Evolutionary conservation across 2,329 filamentous ascomycete species (phyloP).

Genomic region (Phialocephala subalpina): DNA sequence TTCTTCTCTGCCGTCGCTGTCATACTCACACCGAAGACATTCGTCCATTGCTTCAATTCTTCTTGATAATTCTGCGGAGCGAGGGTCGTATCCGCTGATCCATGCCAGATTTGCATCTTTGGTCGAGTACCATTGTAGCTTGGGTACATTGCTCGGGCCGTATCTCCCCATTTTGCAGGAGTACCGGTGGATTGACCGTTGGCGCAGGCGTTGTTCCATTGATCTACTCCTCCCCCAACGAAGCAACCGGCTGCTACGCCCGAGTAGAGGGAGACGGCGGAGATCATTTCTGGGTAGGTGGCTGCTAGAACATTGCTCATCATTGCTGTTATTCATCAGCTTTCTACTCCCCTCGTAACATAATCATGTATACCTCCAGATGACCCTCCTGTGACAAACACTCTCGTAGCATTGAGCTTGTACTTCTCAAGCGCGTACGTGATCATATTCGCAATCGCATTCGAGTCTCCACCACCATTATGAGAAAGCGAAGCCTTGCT

Average conservation of each 20-base stretch:
- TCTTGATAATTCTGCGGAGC: constrained; percentile 51
- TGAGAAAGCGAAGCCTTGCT: constrained; percentile 55
- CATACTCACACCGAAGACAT: constrained; percentile 48
- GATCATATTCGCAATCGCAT: constrained; percentile 66
- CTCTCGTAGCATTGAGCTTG: constrained; percentile 55
- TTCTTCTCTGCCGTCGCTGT: constrained; percentile 27
- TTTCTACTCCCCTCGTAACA: background rate
- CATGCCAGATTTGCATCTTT: constrained; percentile 44
- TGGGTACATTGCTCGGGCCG: constrained; percentile 50
- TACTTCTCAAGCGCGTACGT: constrained; percentile 59
- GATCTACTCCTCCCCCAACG: constrained; percentile 51
- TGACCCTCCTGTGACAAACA: constrained; percentile 61
- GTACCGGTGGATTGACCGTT: constrained; percentile 36
- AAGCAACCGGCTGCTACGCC: constrained; percentile 54
- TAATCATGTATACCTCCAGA: constrained; percentile 49
- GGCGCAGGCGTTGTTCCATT: constrained; percentile 63
- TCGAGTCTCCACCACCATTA: constrained; percentile 63
- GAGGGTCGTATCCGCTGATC: constrained; percentile 48
- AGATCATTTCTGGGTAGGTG: constrained; percentile 53
- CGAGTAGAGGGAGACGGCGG: constrained; percentile 52
- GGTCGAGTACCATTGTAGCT: constrained; percentile 44
- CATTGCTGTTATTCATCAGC: constrained; percentile 46
- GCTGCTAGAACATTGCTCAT: constrained; percentile 58
- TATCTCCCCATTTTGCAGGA: constrained; percentile 56
- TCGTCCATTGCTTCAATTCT: constrained; percentile 55